Evolutionary conservation across 2,329 filamentous ascomycete genomes (phyloP).

Genomic region (Sclerotinia nivalis): DNA sequence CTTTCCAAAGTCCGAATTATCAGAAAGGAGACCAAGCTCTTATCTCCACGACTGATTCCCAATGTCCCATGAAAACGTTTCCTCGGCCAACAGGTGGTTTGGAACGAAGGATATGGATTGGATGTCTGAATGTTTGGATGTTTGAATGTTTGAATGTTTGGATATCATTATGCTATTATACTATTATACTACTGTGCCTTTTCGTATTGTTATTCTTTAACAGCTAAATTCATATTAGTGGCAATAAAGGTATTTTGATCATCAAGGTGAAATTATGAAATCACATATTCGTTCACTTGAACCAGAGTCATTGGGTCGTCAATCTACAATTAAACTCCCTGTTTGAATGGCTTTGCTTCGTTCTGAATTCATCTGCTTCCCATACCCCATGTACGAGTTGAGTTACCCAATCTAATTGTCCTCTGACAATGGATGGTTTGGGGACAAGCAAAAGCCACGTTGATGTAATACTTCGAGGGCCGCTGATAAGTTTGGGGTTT

Average conservation of each 20-base stretch:
- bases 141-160: no score
- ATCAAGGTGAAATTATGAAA: no score
- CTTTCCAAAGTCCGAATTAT: constrained; percentile 34
- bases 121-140: constrained; percentile 27
- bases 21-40: constrained; percentile 34
- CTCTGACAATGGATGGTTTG: no score
- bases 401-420: no score
- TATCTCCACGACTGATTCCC: constrained; percentile 36
- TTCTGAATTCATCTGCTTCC: constrained; percentile 42
- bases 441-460: no score
- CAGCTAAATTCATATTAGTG: no score
- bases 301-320: background rate
- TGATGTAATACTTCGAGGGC: constrained; percentile 29
- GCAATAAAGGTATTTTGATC: background rate
- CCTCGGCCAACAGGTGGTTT: constrained; percentile 36
- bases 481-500: background rate
- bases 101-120: constrained; percentile 35
- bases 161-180: no score
- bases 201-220: no score
- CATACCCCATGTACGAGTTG: constrained; percentile 42
- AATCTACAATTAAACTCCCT: constrained; percentile 42
- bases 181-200: constrained; percentile 41
- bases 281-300: background rate
- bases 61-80: constrained; percentile 39
- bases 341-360: constrained; percentile 41